Evolutionary conservation across 352 stramenopile species (phyloP), one percentile per base, ranked within the genome.

Genomic region (Phytophthora tubulina): DNA sequence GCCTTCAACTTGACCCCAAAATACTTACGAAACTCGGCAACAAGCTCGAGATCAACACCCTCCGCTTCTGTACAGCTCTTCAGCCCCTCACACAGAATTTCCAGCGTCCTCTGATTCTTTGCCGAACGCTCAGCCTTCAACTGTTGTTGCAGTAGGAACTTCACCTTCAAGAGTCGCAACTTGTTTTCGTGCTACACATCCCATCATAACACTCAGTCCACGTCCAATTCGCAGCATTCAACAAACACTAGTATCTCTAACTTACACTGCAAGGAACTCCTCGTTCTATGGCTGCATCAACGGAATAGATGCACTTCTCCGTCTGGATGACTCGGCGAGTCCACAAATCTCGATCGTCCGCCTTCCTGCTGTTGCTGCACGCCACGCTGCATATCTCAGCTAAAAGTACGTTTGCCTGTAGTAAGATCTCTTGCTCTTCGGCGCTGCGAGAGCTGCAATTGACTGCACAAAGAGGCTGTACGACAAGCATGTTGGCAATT

Each of bases 311-410:
- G 51, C 81, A 89, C 14, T 76, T 73, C 60, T 89, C 76, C 7
- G 76, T 86, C 35, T 79, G 75, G 11, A 75, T 66, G 42, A 91
- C 74, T 6, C 85, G 85, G 30, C 79, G 80, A 33, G 63, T 69
- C 82, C 80, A 91, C 33, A 90, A 57, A 67, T 89, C 81, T 46
- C 66, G 73, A 58, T 91, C 54, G 10, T 70, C 71, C 27, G 74
- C 56, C 67, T 88, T 89, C 46, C 44, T 65, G 36, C 74, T 73
- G 44, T 77, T 78, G 31, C 73, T 72, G 48, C 82, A 85, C 1
- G 82, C 63, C 27, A 82, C 63, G 31, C 79, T 76, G 30, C 81
- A 90, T 15, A 85, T 75, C 62, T 93, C 87, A n/a, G 84, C 85
- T 13, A 93, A 55, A 38, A 93, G 48, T 6, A 90, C 55, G 39